These are phyloP conservation scores for Plasmopara halstedii DNA, from an alignment of 352 stramenopile genomes.

Conservation along the genomic window DNA sequence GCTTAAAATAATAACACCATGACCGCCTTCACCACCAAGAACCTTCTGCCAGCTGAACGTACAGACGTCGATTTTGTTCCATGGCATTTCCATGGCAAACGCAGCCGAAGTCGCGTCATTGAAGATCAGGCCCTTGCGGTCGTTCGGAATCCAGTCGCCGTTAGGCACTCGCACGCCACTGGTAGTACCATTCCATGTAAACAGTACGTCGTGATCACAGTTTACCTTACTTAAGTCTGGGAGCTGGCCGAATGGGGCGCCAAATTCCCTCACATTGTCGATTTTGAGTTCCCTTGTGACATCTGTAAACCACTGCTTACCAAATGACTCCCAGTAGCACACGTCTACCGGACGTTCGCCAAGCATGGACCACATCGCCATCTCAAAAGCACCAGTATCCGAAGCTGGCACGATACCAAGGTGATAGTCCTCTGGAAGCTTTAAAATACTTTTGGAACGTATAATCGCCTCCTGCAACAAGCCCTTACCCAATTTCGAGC, in stretches of 20 bases:
- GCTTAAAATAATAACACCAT: constrained; percentile 96
- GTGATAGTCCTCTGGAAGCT: constrained; percentile 93
- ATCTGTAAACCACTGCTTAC: constrained; percentile 95
- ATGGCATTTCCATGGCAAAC: constrained; percentile 98
- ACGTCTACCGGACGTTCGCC: constrained; percentile 89
- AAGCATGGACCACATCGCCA: constrained; percentile 99
- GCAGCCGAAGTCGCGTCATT: constrained; percentile 98
- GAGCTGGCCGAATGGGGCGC: constrained; percentile 94
- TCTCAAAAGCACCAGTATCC: constrained; percentile 98
- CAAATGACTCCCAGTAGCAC: constrained; percentile 97
- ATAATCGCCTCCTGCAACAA: constrained; percentile 93
- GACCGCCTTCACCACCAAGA: constrained; percentile 95
- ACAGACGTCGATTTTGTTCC: constrained; percentile 98
- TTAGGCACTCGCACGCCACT: constrained; percentile 95
- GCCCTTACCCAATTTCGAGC: constrained; percentile 96
- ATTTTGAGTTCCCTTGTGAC: constrained; percentile 92
- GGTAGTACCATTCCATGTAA: constrained; percentile 99
- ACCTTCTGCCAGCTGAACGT: constrained; percentile 99
- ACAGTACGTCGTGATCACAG: constrained; percentile 95
- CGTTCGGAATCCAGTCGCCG: constrained; percentile 93
- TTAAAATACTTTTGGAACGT: constrained; percentile 92
- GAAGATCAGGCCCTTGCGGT: constrained; percentile 93
- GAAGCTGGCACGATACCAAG: constrained; percentile 96
- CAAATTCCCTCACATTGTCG: constrained; percentile 90
- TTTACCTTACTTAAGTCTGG: constrained; percentile 92